Base-by-base conservation (phyloP, 176 grass and related monocot species). In the Dactylis glomerata region DNA sequence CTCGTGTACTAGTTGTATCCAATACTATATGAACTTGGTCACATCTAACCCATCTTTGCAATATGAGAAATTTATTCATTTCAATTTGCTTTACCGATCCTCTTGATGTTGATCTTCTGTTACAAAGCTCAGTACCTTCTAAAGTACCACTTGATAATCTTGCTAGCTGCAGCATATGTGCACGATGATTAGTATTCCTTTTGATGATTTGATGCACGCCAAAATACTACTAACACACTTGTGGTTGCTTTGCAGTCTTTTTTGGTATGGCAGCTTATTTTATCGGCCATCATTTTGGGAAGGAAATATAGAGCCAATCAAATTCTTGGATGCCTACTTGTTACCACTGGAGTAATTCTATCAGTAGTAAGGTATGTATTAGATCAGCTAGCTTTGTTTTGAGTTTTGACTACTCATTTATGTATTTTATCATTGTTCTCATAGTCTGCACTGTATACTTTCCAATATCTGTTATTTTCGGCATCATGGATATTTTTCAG, bases 261-360 rank as follows among this genome's bases (percentile, higher is more conserved):
- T 88, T 76, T 95, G 82, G 91, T 95, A 49, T 98, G 93, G 96
- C 96, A 98, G 83, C 89, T 98, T 71, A 83, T 95, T 68, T 86
- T 98, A 24, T 98, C 93, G 63, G 73, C 85, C 38, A 23, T 98
- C 46, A 85, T 95, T 55, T 87, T 98, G 87, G 80, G 81, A 94
- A 98, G 93, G 75, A 93, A 85, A 82, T 98, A 95, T 77, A 91
- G 89, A 42, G 20, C 81, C 77, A 92, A 92, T 54, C 91, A 98
- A 87, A 85, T 94, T 76, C 52, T 95, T 76, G 96, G 96, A 67
- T 95, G 96, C 86, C 87, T 95, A 19, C 88, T 96, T 85, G 93
- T 95, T 56, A 96, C 86, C 61, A 22, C 65, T 58, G 96, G 96
- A 38, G 93, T 98, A 52, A 86, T 98, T 73, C 47, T 95, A 81